Conservation (phyloP, 495 filamentous ascomycete species). For the Tuber indicum region DNA sequence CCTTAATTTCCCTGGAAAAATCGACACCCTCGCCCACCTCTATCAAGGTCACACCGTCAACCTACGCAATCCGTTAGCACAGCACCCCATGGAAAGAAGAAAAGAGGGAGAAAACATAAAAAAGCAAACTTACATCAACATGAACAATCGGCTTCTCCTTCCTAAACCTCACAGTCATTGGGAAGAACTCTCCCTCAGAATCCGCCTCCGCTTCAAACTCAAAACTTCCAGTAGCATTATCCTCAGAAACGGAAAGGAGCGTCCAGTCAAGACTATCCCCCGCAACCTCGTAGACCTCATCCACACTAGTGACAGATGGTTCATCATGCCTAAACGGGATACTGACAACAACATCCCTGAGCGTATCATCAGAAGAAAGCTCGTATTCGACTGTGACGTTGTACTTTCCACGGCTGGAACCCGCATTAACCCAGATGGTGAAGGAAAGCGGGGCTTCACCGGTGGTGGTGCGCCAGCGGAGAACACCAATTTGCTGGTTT, state of each 20-base stretch:
- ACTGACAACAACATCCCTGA: conserved; percentile 76
- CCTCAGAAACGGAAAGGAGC: conserved; percentile 72
- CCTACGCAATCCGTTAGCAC: conserved; percentile 46
- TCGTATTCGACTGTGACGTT: conserved; percentile 92
- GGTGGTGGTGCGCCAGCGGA: conserved; percentile 76
- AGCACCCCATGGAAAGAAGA: not conserved
- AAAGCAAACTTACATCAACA: conserved; percentile 64
- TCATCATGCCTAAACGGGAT: conserved; percentile 80
- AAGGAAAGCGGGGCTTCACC: conserved; percentile 79
- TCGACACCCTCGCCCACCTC: conserved; percentile 75
- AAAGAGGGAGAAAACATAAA: not conserved
- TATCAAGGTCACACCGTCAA: conserved; percentile 63
- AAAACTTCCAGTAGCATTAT: conserved; percentile 74
- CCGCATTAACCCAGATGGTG: conserved; percentile 91
- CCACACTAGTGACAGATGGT: conserved; percentile 82
- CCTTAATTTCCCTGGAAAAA: conserved; percentile 85
- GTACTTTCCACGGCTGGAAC: conserved; percentile 60
- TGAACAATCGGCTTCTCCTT: conserved; percentile 81
- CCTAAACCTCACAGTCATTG: conserved; percentile 84
- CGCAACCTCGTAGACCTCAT: conserved; percentile 87
- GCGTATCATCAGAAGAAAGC: conserved; percentile 61
- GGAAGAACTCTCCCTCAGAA: conserved; percentile 88
- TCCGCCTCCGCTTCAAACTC: conserved; percentile 86
- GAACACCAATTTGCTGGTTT: conserved; percentile 79
- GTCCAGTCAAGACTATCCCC: conserved; percentile 92